Evolutionary conservation across 176 grass and related monocot genomes (phyloP), one percentile per base, ranked within the genome.

Genomic region (Stipa capillata): DNA sequence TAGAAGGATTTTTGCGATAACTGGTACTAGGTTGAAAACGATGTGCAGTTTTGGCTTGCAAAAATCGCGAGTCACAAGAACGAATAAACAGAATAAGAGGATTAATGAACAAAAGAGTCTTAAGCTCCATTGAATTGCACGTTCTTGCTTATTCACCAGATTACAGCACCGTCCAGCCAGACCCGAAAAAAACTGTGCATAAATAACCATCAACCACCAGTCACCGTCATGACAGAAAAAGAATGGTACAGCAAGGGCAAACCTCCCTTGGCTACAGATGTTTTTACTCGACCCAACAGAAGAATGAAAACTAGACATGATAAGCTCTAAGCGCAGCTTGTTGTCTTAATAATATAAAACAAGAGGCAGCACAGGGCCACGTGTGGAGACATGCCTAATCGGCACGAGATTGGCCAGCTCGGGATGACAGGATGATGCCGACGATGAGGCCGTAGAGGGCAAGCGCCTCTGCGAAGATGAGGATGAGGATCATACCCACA

Each of bases 401-500:
- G 2, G 83, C 72, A 20, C 83, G 78, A 4, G 87, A 89, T 55
- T 89, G 87, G 72, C 87, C 89, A 12, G 84, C 79, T 8, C 84
- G 89, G 53, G 84, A 90, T 24, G 89, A 90, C 35, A 90, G 84
- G 54, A 90, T 90, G 54, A 87, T 87, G 53, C 89, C 89, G 0
- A 90, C 89, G 0, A 90, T 87, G 43, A 90, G 89, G 8, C 89
- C 89, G 5, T 87, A 90, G 3, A 90, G 84, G 16, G 84, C 89
- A 6, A 87, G 84, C 3, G 89, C 89, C 20, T 90, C 84, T 0
- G 89, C 84, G 0, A 90, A 90, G 11, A 90, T 87, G 25, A 90
- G 84, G 81, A 90, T 90, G 63, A 90, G 89, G 43, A 90, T 90
- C 89, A 90, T 90, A 45, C 89, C 89, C 18, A 87, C 89, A 2